Percentiles rank a stretch among this genome's conserved stretches.
Evolutionary conservation across 768 basidiomycete genomes (phyloP).

Genomic region (Suillus sp.): DNA sequence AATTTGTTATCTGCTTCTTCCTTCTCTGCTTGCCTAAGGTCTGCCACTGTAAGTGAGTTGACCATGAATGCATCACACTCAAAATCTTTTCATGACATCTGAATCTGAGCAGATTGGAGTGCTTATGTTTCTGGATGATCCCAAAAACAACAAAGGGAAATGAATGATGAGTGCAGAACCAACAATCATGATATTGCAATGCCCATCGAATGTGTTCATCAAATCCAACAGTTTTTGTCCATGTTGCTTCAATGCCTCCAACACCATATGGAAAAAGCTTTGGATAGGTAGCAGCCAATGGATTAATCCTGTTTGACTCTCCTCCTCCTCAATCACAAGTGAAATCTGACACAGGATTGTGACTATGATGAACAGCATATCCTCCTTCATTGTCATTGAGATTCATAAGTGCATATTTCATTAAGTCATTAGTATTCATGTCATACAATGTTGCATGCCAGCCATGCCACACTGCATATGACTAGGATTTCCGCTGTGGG

Average conservation of each 20-base stretch:
- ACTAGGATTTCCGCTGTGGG: accelerated
- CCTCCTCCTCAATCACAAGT: too few relatives aligned
- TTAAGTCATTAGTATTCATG: conserved; percentile 16
- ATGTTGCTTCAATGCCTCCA: conserved; percentile 35
- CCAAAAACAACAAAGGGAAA: conserved; percentile 25
- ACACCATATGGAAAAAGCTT: conserved; percentile 32
- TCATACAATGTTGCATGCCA: conserved; percentile 38
- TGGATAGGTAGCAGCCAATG: too few relatives aligned
- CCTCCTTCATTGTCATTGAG: too few relatives aligned
- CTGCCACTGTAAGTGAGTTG: conserved; percentile 26
- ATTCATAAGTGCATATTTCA: too few relatives aligned
- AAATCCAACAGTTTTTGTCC: conserved; percentile 24
- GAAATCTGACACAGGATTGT: too few relatives aligned
- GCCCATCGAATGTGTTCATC: conserved; percentile 34
- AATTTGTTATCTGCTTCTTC: conserved; percentile 32
- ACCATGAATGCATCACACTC: conserved; percentile 20
- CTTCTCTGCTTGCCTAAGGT: conserved; percentile 35
- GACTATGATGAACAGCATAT: too few relatives aligned
- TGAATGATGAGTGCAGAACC: conserved; percentile 26
- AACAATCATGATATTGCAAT: conserved; percentile 29
- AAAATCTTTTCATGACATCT: conserved; percentile 23
- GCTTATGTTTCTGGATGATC: conserved; percentile 20
- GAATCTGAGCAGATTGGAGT: conserved; percentile 22
- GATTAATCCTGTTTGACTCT: too few relatives aligned
- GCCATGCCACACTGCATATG: conserved; percentile 26